Evolutionary conservation across 768 basidiomycete genomes (phyloP).

Genomic region (Lentinula guzmanii): DNA sequence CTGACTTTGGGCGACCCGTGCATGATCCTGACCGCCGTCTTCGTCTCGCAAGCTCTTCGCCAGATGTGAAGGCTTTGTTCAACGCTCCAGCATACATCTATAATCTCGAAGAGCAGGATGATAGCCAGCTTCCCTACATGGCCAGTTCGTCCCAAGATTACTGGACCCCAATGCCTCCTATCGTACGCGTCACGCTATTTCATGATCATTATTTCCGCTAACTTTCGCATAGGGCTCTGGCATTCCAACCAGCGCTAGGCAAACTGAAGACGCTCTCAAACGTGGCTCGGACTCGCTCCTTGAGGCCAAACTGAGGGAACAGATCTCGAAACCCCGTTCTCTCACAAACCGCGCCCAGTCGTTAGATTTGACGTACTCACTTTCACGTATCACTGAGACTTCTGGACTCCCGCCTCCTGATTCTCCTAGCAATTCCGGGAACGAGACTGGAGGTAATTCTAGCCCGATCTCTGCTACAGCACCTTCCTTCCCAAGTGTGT

Average conservation of each 20-base stretch:
- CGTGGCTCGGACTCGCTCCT: slow-evolving; percentile 80
- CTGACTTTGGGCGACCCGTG: slow-evolving; percentile 65
- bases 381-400: slow-evolving; percentile 75
- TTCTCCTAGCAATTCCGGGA: slow-evolving; percentile 74
- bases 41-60: slow-evolving; percentile 83
- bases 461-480: slow-evolving; percentile 76
- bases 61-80: slow-evolving; percentile 94
- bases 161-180: slow-evolving; percentile 73
- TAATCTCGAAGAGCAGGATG: slow-evolving; percentile 69
- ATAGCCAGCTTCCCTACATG: slow-evolving; percentile 50
- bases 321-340: slow-evolving; percentile 70
- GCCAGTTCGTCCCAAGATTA: slow-evolving; percentile 54
- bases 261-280: slow-evolving; percentile 71
- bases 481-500: slow-evolving; percentile 82
- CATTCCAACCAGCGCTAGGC: slow-evolving; percentile 60
- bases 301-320: slow-evolving; percentile 80
- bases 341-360: slow-evolving; percentile 85
- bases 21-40: slow-evolving; percentile 68
- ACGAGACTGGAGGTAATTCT: slow-evolving; percentile 69
- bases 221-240: slow-evolving; percentile 50
- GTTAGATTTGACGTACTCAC: slow-evolving; percentile 79
- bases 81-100: slow-evolving; percentile 82
- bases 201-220: slow-evolving; percentile 11
- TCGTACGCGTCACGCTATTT: slow-evolving; percentile 44
- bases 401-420: slow-evolving; percentile 63